These are phyloP conservation scores for Psilocybe tampanensis DNA, from an alignment of 768 basidiomycete genomes.

Conservation along the genomic window DNA sequence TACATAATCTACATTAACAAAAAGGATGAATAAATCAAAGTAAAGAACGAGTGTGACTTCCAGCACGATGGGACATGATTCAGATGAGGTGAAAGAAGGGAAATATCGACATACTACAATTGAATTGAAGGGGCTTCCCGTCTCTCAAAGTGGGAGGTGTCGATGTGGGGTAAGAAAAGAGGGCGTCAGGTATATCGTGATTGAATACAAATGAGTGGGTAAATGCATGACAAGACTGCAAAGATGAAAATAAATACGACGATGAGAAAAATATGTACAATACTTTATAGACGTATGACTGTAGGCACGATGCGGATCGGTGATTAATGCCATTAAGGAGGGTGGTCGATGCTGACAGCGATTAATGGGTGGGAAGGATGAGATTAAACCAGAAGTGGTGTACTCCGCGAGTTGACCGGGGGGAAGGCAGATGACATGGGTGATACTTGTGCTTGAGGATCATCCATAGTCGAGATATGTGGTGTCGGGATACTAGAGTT, in stretches of 20 bases:
- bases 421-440: constrained; percentile 89
- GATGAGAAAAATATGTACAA: constrained; percentile 16
- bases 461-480: constrained; percentile 35
- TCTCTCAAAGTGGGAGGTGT: constrained; percentile 11
- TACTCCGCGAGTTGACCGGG: constrained; percentile 39
- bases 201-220: constrained; percentile 21
- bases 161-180: constrained; percentile 6
- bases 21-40: constrained; percentile 9
- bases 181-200: constrained; percentile 18
- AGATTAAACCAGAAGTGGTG: constrained; percentile 25
- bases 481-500: constrained; percentile 38
- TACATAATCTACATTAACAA: constrained; percentile 22
- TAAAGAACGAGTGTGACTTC: constrained; percentile 9
- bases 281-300: constrained; percentile 1
- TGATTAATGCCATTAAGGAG: constrained; percentile 8
- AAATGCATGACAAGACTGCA: constrained; percentile 12
- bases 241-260: constrained; percentile 17
- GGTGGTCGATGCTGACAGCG: background rate
- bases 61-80: constrained; percentile 14
- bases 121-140: background rate
- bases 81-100: constrained; percentile 5
- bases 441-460: constrained; percentile 58
- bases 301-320: background rate
- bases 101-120: background rate
- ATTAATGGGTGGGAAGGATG: background rate